Evolutionary conservation across 495 filamentous ascomycete genomes (phyloP).

Genomic region (Elasticomyces elasticus): DNA sequence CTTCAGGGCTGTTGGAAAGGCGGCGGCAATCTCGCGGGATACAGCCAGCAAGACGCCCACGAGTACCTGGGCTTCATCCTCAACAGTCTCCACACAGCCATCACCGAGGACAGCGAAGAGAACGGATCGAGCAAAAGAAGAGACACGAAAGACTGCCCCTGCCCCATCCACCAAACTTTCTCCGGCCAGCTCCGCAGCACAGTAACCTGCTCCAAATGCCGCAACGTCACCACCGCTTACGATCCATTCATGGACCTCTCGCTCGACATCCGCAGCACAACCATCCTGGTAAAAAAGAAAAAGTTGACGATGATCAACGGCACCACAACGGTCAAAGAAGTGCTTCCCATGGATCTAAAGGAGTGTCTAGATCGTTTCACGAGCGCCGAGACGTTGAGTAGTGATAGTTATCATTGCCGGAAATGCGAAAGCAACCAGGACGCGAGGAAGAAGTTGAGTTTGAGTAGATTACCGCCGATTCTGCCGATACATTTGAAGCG

Average conservation of each 20-base stretch:
- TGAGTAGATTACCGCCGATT: conserved; percentile 72
- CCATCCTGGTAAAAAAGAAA: conserved; percentile 43
- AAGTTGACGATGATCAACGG: conserved; percentile 23
- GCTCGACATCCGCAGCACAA: conserved; percentile 60
- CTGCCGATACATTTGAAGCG: conserved; percentile 79
- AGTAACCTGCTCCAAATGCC: conserved; percentile 76
- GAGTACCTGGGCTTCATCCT: conserved; percentile 91
- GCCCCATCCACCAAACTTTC: conserved; percentile 81
- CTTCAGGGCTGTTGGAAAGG: conserved; percentile 71
- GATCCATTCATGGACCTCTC: conserved; percentile 83
- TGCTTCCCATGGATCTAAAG: conserved; percentile 37
- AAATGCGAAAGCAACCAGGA: conserved; percentile 59
- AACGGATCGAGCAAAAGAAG: not conserved
- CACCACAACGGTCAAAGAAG: conserved; percentile 17
- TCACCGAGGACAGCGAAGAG: conserved; percentile 31
- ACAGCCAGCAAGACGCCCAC: conserved; percentile 88
- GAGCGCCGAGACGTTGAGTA: conserved; percentile 52
- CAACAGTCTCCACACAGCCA: conserved; percentile 69
- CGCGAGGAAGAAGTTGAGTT: conserved; percentile 68
- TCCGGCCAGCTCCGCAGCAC: conserved; percentile 79
- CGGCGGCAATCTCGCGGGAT: conserved; percentile 62
- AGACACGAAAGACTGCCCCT: conserved; percentile 55
- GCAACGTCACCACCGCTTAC: conserved; percentile 62
- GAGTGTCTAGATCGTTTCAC: conserved; percentile 79
- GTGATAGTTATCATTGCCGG: conserved; percentile 60